Base-by-base conservation (phyloP, 2,329 filamentous ascomycete species). In the Colletotrichum sansevieriae region DNA sequence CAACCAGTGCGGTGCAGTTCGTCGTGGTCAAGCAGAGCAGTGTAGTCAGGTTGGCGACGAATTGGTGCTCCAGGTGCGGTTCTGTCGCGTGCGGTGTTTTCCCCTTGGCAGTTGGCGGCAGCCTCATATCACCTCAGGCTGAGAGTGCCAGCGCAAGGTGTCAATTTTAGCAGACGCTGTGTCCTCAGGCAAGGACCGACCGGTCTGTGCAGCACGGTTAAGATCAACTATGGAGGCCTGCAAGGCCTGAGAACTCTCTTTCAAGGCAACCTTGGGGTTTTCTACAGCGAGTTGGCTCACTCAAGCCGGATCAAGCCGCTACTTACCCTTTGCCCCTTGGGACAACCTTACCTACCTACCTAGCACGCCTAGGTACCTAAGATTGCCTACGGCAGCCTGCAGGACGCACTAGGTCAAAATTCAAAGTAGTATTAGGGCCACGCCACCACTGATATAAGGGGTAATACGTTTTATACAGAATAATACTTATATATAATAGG, bases 21-120 rank as follows among this genome's bases (percentile, higher is more conserved):
- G 35, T 52, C 39, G 47, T 60, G 35, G 49, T 49, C 33, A 43
- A 61, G 49, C 39, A 60, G 56, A 61, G 35, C 33, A 33, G 20
- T 58, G 47, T 49, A 71, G 44, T 70, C 63, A 65, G 72, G 72
- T 74, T 72, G 72, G 72, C 65, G 72, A 74, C 72, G 72, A 74
- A 70, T 49, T 60, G 37, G 43, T 37, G 43, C 29, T 29, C 35
- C 22, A 39, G 46, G 25, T 22, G 29, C 58, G 52, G 33, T 20
- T 51, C 11, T 58, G 61, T 59, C 22, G 52, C 39, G 52, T 33
- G 44, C 55, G 54, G 54, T 58, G 47, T 65, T 65, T 44, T 35
- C 65, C 47, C 52, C 56, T 47, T 41, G 22, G 15, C 35, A 46
- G n/a, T 33, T 15, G 37, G 37, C 47, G 25, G 49, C 49, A 29